These are phyloP conservation scores for Sclerotinia minor DNA, from an alignment of 2,329 filamentous ascomycete genomes.

Conservation along the genomic window DNA sequence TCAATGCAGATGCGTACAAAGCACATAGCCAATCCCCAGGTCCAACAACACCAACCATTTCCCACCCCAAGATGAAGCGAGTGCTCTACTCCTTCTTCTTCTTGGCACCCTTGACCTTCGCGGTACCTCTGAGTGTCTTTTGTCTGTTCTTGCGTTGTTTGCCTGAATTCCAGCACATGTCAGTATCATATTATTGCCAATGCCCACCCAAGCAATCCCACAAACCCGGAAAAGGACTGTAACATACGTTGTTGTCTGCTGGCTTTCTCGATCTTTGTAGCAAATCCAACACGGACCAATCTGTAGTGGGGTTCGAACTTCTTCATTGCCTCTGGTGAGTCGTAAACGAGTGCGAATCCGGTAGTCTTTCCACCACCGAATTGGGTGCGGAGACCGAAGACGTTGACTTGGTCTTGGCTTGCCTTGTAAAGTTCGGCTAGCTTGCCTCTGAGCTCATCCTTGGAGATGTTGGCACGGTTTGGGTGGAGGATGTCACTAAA, in stretches of 20 bases:
- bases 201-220: slow-evolving; percentile 6
- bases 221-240: slow-evolving; percentile 23
- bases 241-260: slow-evolving; percentile 98
- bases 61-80: slow-evolving; percentile 36
- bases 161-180: slow-evolving; percentile 59
- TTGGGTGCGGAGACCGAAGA: slow-evolving; percentile 98
- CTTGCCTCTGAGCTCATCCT: slow-evolving; percentile 97
- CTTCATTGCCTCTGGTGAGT: slow-evolving; percentile 97
- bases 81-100: slow-evolving; percentile 86
- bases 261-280: slow-evolving; percentile 93
- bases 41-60: slow-evolving; percentile 39
- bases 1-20: slow-evolving; percentile 38
- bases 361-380: slow-evolving; percentile 99
- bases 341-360: slow-evolving; percentile 98
- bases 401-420: slow-evolving; percentile 94
- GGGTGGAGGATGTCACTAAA: slow-evolving; percentile 98
- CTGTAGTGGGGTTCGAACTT: slow-evolving; percentile 99
- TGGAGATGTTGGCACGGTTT: slow-evolving; percentile 96
- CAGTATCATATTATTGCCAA: slow-evolving; percentile 29
- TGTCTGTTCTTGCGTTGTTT: slow-evolving; percentile 99
- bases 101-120: slow-evolving; percentile 95
- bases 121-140: slow-evolving; percentile 97
- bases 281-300: slow-evolving; percentile 88
- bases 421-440: slow-evolving; percentile 96
- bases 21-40: slow-evolving; percentile 37